Percentiles rank a stretch among this genome's conserved stretches.
phyloP scores from a whole-genome alignment of 176 grass and related monocot species.

The Panicum miliaceum region DNA sequence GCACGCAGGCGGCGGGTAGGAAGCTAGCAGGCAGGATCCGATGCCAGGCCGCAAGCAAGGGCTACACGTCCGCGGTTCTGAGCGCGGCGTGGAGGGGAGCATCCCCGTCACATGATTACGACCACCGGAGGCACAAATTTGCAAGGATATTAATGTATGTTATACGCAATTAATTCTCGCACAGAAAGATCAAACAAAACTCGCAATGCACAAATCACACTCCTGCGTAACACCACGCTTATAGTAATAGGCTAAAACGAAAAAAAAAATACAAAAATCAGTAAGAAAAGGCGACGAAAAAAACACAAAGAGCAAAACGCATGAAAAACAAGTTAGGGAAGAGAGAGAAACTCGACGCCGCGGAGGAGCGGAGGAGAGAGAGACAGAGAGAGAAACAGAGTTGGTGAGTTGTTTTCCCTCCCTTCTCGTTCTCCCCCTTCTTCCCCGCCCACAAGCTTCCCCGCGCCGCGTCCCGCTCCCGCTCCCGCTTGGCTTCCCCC shows the following conservation, averaged over 20 bases:
- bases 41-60: not conserved
- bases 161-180: no score
- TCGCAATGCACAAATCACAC: not conserved
- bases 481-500: constrained; percentile 1
- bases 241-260: not conserved
- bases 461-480: constrained; percentile 20
- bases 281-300: not conserved
- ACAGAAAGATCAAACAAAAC: not conserved
- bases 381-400: constrained; percentile 9
- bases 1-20: no score
- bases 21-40: not conserved
- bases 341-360: not conserved
- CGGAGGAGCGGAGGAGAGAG: no score
- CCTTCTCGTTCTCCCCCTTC: not conserved
- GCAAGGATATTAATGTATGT: no score
- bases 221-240: not conserved
- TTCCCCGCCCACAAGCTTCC: constrained; percentile 21
- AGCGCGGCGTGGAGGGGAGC: not conserved
- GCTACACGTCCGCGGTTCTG: not conserved
- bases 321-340: not conserved
- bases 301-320: not conserved
- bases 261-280: not conserved
- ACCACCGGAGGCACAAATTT: no score
- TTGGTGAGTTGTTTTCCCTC: constrained; percentile 64
- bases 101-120: not conserved